Evolutionary conservation across 2,329 filamentous ascomycete genomes (phyloP).

Genomic region (Diplodia sapinea): DNA sequence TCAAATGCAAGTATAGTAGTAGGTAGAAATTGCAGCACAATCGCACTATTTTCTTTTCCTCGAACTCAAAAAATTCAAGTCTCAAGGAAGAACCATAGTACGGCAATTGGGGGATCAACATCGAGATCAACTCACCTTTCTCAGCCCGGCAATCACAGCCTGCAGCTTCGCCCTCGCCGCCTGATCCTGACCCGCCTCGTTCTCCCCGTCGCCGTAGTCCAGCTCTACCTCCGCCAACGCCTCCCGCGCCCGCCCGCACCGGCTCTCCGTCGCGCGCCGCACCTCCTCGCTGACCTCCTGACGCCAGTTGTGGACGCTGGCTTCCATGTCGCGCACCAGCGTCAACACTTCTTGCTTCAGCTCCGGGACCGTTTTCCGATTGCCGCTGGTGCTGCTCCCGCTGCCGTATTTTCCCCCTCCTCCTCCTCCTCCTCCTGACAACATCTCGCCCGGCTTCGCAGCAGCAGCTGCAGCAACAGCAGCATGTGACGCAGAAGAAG

Average conservation of each 20-base stretch:
- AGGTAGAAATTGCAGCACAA: neutral
- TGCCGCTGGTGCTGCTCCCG: neutral
- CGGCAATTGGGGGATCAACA: neutral
- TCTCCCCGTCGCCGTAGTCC: neutral
- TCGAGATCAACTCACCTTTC: conserved; percentile 7
- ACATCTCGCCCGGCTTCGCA: no score
- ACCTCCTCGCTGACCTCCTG: conserved; percentile 23
- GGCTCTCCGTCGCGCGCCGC: conserved; percentile 3
- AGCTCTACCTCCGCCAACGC: conserved; percentile 2
- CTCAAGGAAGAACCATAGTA: neutral
- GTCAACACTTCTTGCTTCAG: conserved; percentile 9
- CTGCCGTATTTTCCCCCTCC: no score
- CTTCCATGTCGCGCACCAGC: conserved; percentile 20
- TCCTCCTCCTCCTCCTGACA: no score
- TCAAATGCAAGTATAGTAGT: neutral
- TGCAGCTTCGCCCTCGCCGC: conserved; percentile 5
- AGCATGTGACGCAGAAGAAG: neutral
- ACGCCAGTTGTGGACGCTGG: conserved; percentile 8
- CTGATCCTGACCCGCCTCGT: neutral
- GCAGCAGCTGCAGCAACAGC: neutral
- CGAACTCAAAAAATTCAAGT: neutral
- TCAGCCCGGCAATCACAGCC: conserved; percentile 1
- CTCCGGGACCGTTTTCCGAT: neutral
- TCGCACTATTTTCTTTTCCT: neutral
- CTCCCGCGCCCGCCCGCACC: conserved; percentile 16